These are phyloP conservation scores for Vaccinium corymbosum DNA, from an alignment of 148 eudicot genomes.

Conservation along the genomic window DNA sequence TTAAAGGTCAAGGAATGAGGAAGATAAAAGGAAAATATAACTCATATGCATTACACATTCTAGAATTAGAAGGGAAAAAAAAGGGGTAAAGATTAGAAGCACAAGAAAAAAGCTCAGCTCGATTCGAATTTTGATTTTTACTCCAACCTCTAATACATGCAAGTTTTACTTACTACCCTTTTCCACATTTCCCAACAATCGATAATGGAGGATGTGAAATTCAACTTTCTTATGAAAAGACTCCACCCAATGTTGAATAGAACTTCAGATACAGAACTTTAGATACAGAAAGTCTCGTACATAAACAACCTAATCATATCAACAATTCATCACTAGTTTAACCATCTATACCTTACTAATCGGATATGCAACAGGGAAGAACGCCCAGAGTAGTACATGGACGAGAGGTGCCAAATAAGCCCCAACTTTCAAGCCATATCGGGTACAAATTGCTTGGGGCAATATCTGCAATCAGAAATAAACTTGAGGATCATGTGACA, in stretches of 20 bases:
- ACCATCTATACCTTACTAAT: constrained; percentile 73
- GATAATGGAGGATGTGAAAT: background rate
- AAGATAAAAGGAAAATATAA: background rate
- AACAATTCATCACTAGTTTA: background rate
- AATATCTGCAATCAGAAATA: constrained; percentile 54
- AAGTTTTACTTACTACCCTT: background rate
- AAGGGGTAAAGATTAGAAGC: background rate
- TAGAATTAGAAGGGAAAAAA: background rate
- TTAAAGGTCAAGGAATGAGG: background rate
- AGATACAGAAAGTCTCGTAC: background rate
- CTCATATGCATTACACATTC: background rate
- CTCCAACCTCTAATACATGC: background rate
- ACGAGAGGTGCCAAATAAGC: constrained; percentile 86
- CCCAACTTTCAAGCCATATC: constrained; percentile 90
- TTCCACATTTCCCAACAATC: background rate
- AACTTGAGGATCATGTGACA: background rate
- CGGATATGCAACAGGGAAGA: constrained; percentile 88
- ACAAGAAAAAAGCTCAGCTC: constrained; percentile 5
- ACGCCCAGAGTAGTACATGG: constrained; percentile 67
- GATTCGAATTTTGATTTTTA: background rate
- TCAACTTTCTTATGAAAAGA: background rate
- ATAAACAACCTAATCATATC: background rate
- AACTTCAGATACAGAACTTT: background rate
- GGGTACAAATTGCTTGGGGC: constrained; percentile 93
- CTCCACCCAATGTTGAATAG: background rate